phyloP scores from a whole-genome alignment of 2,329 filamentous ascomycete genomes.

The Aspergillus vadensis region DNA sequence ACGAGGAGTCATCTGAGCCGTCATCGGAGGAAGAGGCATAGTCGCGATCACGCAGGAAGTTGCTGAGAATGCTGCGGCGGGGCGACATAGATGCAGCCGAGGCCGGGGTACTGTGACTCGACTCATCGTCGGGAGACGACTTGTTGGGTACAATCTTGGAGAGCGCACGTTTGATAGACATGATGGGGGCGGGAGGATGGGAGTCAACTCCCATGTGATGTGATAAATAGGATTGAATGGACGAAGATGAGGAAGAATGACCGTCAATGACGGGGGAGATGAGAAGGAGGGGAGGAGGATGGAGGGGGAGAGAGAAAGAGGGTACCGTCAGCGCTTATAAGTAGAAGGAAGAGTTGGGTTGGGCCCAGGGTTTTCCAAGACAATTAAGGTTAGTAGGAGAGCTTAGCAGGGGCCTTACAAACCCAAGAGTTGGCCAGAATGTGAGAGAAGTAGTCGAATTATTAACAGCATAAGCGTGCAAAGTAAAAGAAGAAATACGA shows the following conservation, averaged over 20 bases:
- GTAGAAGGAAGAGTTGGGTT: background rate
- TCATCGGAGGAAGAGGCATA: conserved; percentile 49
- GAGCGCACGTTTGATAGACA: conserved; percentile 51
- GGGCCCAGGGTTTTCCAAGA: background rate
- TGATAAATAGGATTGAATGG: background rate
- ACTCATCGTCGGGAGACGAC: conserved; percentile 27
- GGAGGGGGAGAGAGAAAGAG: background rate
- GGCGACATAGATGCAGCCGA: conserved; percentile 31
- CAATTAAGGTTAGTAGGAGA: background rate
- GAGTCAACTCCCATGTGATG: background rate
- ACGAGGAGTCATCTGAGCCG: conserved; percentile 40
- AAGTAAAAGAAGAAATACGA: conserved; percentile 4
- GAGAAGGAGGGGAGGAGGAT: background rate
- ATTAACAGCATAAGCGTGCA: background rate
- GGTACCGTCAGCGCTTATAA: background rate
- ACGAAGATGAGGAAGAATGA: background rate
- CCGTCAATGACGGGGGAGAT: background rate
- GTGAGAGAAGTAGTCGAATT: background rate
- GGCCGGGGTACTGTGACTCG: conserved; percentile 22
- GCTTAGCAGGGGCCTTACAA: background rate
- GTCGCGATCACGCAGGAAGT: conserved; percentile 45
- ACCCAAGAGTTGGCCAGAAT: background rate
- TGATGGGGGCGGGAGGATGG: conserved; percentile 32
- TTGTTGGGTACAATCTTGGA: conserved; percentile 39
- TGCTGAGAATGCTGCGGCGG: conserved; percentile 44